Evolutionary conservation across 2,329 filamentous ascomycete species (phyloP).

Genomic region (Zalaria obscura): DNA sequence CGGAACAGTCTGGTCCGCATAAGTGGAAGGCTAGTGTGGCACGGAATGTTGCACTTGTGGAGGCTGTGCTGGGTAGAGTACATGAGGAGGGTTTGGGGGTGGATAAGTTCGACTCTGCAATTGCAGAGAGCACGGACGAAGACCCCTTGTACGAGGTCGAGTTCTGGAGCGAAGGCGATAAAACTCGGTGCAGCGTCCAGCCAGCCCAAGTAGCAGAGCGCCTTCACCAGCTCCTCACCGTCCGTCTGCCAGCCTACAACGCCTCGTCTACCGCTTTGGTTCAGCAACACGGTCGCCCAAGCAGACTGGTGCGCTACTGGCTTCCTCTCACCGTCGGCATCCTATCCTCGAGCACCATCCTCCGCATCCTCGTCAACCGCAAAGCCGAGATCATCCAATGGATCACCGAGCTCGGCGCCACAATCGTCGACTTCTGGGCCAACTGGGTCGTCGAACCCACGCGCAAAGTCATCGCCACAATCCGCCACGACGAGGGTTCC

Average conservation of each 20-base stretch:
- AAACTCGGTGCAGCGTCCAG: slow-evolving; percentile 14
- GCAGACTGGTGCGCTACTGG: slow-evolving; percentile 73
- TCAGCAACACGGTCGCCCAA: slow-evolving; percentile 58
- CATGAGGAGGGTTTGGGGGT: slow-evolving; percentile 43
- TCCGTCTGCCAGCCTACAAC: slow-evolving; percentile 54
- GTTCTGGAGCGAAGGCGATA: slow-evolving; percentile 15
- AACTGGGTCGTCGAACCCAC: slow-evolving; percentile 91
- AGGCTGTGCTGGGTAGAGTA: slow-evolving; percentile 65
- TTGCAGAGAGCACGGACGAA: slow-evolving; percentile 41
- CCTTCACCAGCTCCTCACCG: slow-evolving; percentile 53
- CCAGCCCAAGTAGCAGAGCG: slow-evolving; percentile 49
- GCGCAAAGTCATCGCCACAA: slow-evolving; percentile 74
- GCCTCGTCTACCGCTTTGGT: slow-evolving; percentile 41
- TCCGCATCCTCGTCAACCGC: slow-evolving; percentile 61
- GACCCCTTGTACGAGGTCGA: slow-evolving; percentile 31
- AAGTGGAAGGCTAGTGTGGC: slow-evolving; percentile 65
- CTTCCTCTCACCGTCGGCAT: slow-evolving; percentile 57
- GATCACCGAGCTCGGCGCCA: slow-evolving; percentile 65
- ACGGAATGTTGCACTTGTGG: slow-evolving; percentile 71
- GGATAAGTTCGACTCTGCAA: slow-evolving; percentile 40
- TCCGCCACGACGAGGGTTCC: slow-evolving; percentile 80
- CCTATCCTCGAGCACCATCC: slow-evolving; percentile 73
- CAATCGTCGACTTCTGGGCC: slow-evolving; percentile 76
- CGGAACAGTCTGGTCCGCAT: slow-evolving; percentile 16
- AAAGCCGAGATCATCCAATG: slow-evolving; percentile 66